Evolutionary conservation across 1,284 basidiomycete species (phyloP).

Genomic region (Moesziomyces sp.): DNA sequence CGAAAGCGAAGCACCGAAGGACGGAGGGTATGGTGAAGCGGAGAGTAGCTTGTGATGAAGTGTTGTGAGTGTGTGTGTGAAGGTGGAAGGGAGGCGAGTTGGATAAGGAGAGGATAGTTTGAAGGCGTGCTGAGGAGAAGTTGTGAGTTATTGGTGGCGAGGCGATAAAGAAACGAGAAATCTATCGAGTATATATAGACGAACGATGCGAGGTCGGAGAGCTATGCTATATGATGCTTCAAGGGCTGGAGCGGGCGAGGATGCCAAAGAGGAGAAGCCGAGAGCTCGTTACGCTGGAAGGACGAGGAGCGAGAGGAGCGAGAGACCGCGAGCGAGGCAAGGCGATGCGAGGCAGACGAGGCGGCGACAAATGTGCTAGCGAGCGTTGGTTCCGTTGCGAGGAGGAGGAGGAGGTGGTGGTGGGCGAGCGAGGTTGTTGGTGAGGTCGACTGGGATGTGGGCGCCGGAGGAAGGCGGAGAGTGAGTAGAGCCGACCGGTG

Average conservation of each 20-base stretch:
- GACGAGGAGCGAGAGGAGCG: constrained; percentile 1
- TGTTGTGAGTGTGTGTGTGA: not conserved
- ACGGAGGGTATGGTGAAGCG: too few relatives aligned
- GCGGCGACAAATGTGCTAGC: not conserved
- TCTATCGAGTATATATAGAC: constrained; percentile 19
- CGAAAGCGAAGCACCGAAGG: too few relatives aligned
- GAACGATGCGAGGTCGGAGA: constrained; percentile 4
- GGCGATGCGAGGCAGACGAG: too few relatives aligned
- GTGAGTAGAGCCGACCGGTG: not conserved
- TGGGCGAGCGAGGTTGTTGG: not conserved
- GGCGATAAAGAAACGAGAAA: not conserved
- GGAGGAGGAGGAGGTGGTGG: not conserved
- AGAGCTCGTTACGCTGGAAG: not conserved
- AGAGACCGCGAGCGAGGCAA: not conserved
- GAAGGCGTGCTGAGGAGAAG: not conserved
- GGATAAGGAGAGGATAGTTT: not conserved
- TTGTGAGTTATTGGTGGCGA: not conserved
- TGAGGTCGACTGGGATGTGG: constrained; percentile 1
- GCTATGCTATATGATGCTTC: constrained; percentile 4
- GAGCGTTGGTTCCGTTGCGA: constrained; percentile 7
- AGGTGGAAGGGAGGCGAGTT: not conserved
- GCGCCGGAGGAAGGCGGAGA: not conserved
- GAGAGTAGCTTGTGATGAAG: too few relatives aligned
- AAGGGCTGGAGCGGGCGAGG: constrained; percentile 1
- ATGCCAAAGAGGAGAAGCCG: not conserved